phyloP scores from a whole-genome alignment of 805 yeast genomes.

The Maudiozyma bulderi region DNA sequence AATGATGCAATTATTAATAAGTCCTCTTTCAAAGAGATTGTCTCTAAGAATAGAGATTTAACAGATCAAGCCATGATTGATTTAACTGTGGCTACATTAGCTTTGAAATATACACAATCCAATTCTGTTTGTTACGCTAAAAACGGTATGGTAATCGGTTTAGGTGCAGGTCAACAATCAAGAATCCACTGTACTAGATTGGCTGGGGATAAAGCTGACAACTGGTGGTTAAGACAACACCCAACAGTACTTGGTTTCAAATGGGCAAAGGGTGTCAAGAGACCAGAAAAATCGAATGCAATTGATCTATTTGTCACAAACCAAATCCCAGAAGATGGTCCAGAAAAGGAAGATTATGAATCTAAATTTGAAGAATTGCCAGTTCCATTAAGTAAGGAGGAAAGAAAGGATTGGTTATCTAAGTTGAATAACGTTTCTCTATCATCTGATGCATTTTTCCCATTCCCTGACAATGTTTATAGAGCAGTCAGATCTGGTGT shows the following conservation, averaged over 20 bases:
- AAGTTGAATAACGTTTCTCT: conserved; percentile 80
- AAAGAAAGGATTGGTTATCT: conserved; percentile 78
- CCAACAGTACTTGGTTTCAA: conserved; percentile 85
- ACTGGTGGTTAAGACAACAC: conserved; percentile 99
- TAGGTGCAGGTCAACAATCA: conserved; percentile 99
- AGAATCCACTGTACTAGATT: conserved; percentile 98
- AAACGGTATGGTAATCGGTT: conserved; percentile 98
- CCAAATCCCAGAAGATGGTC: conserved; percentile 85
- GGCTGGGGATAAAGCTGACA: conserved; percentile 98
- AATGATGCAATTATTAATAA: conserved; percentile 94
- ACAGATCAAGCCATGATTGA: conserved; percentile 90
- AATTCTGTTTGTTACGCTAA: conserved; percentile 98
- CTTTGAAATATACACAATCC: conserved; percentile 94
- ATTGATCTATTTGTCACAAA: conserved; percentile 87
- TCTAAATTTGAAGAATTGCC: conserved; percentile 81
- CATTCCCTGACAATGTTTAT: conserved; percentile 98
- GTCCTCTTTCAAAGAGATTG: conserved; percentile 83
- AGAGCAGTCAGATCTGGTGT: conserved; percentile 97
- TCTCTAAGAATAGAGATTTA: conserved; percentile 74
- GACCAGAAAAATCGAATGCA: conserved; percentile 97
- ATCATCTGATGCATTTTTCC: conserved; percentile 98
- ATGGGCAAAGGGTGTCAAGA: conserved; percentile 97
- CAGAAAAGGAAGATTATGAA: conserved; percentile 88
- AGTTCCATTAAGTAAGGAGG: conserved; percentile 67
- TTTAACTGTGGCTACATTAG: conserved; percentile 93